Conservation (phyloP, 2,329 filamentous ascomycete genomes). For the Geoglossum cookeanum region DNA sequence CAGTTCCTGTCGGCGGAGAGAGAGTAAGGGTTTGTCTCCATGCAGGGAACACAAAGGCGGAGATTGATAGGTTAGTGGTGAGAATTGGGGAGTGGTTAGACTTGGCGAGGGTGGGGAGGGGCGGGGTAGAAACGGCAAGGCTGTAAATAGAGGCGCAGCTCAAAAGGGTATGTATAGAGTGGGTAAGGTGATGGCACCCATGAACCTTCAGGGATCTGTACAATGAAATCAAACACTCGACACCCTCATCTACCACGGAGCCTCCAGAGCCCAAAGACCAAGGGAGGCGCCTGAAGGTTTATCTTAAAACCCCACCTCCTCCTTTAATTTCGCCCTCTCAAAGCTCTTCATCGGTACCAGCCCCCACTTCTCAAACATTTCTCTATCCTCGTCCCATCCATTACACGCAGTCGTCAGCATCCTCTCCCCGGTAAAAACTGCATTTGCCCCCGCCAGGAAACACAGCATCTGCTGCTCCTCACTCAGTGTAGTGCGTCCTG, state of each 20-base stretch:
- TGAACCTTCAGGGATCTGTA: too few relatives aligned
- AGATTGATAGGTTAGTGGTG: slow-evolving; percentile 35
- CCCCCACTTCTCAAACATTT: slow-evolving; percentile 70
- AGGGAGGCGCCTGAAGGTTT: too few relatives aligned
- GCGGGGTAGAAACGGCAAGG: slow-evolving; percentile 4
- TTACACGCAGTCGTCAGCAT: slow-evolving; percentile 88
- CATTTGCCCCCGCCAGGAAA: slow-evolving; percentile 81
- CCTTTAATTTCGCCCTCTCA: slow-evolving; percentile 5
- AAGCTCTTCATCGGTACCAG: slow-evolving; percentile 49
- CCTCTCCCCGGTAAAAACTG: slow-evolving; percentile 90
- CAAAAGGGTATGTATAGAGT: not conserved
- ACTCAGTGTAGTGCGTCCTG: slow-evolving; percentile 63
- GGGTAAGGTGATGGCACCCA: not conserved
- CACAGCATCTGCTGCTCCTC: slow-evolving; percentile 81
- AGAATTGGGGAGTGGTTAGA: slow-evolving; percentile 31
- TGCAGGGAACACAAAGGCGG: slow-evolving; percentile 38
- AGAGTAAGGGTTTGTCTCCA: slow-evolving; percentile 49
- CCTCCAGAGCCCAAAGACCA: too few relatives aligned
- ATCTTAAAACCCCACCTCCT: too few relatives aligned
- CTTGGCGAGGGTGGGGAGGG: not conserved
- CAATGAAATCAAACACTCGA: not conserved
- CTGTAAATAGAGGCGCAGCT: too few relatives aligned
- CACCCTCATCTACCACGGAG: not conserved
- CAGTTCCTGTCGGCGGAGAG: slow-evolving; percentile 43
- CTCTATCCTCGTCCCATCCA: slow-evolving; percentile 74